Percentiles rank a stretch among this genome's conserved stretches.
Evolutionary conservation across 192 early-diverging fungal genomes (phyloP).

Genomic region (Bifiguratus adelaidae): DNA sequence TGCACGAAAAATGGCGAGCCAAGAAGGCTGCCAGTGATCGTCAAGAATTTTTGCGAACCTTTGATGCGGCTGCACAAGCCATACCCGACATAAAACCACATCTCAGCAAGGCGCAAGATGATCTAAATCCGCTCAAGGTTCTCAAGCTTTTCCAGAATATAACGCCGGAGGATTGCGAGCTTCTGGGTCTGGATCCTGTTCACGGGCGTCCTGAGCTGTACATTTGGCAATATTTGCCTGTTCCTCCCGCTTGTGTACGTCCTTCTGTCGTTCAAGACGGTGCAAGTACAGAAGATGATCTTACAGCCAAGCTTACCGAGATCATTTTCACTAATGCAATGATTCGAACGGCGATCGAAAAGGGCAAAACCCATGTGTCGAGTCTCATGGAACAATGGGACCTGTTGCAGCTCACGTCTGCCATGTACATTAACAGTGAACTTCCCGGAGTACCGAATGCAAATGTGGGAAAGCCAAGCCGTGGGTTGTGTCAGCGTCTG

Average conservation of each 20-base stretch:
- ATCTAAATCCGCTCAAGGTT: constrained; percentile 86
- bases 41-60: constrained; percentile 62
- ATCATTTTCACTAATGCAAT: constrained; percentile 84
- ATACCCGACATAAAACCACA: constrained; percentile 70
- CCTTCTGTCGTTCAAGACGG: constrained; percentile 92
- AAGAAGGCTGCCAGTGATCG: constrained; percentile 68
- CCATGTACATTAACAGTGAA: constrained; percentile 96
- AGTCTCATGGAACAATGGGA: constrained; percentile 87
- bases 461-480: constrained; percentile 45
- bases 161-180: constrained; percentile 87
- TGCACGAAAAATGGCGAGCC: constrained; percentile 89
- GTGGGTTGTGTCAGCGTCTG: constrained; percentile 90
- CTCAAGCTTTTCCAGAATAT: constrained; percentile 80
- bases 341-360: constrained; percentile 51
- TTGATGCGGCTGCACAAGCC: constrained; percentile 57
- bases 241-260: constrained; percentile 93
- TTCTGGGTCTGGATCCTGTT: constrained; percentile 82
- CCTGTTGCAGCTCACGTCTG: constrained; percentile 81
- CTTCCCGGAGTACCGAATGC: constrained; percentile 78
- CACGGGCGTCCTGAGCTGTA: constrained; percentile 85
- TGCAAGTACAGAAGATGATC: constrained; percentile 90
- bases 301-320: constrained; percentile 92
- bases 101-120: constrained; percentile 81
- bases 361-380: constrained; percentile 18
- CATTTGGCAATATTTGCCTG: constrained; percentile 89